A percentile compares a stretch with the other conserved stretches of the same genome.
Conservation (phyloP, 306 rosid species). For the barrel medic (Medicago truncatula) region MtrunA17r5.0-ANR NC_053042.1:12493501-12494000, state of each 20-base stretch:
- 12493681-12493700: conserved; percentile 1
- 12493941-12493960: neutral
- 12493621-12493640: neutral
- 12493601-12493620: neutral
- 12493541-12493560: neutral
- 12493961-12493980: neutral
- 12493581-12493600: neutral
- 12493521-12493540: too few species aligned
- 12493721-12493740: neutral
- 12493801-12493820: conserved; percentile 73
- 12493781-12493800: conserved; percentile 81
- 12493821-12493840: conserved; percentile 72
- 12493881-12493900: conserved; percentile 50
- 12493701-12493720: neutral
- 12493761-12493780: conserved; percentile 77
- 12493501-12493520: too few species aligned
- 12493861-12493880: conserved; percentile 61
- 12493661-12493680: neutral
- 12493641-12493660: neutral
- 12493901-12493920: neutral
- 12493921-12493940: neutral
- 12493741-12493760: conserved; percentile 42
- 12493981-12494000: neutral
- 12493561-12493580: neutral
- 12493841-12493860: conserved; percentile 66